Evolutionary conservation across 441 rosid species (phyloP).

Genomic region (Pelargonium cotyledonis): DNA sequence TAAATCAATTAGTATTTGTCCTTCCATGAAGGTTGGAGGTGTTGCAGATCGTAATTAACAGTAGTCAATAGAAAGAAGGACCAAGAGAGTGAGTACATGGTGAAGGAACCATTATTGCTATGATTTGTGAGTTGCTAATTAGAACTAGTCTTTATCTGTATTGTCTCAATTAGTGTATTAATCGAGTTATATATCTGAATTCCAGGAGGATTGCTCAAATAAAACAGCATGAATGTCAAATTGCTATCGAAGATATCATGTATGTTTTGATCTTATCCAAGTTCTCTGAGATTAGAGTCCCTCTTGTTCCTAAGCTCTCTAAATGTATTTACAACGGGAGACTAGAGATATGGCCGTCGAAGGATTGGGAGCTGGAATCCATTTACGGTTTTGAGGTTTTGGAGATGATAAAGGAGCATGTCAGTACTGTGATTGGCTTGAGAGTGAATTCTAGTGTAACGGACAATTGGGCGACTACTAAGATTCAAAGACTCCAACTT

Average conservation of each 20-base stretch:
- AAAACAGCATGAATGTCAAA: conserved; percentile 53
- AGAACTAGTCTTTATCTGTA: background rate
- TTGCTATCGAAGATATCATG: conserved; percentile 79
- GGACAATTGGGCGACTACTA: conserved; percentile 73
- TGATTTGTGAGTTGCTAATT: background rate
- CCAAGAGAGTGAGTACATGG: background rate
- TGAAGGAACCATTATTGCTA: background rate
- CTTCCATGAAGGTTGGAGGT: no score
- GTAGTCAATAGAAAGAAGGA: no score
- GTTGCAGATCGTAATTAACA: no score
- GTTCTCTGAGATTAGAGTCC: conserved; percentile 77
- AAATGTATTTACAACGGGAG: conserved; percentile 69
- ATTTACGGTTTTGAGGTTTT: conserved; percentile 54
- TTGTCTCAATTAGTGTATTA: background rate
- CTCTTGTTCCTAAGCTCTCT: conserved; percentile 75
- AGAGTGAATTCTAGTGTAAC: conserved; percentile 63
- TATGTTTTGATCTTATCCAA: conserved; percentile 67
- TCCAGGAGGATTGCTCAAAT: conserved; percentile 73
- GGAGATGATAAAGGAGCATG: conserved; percentile 69
- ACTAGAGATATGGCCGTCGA: conserved; percentile 77
- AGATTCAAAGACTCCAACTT: conserved; percentile 45
- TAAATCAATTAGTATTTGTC: no score
- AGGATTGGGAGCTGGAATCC: conserved; percentile 85
- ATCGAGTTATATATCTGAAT: conserved; percentile 20
- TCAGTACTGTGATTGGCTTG: conserved; percentile 64